phyloP scores from a whole-genome alignment of 768 basidiomycete genomes.

The Termitomyces sp. region DNA sequence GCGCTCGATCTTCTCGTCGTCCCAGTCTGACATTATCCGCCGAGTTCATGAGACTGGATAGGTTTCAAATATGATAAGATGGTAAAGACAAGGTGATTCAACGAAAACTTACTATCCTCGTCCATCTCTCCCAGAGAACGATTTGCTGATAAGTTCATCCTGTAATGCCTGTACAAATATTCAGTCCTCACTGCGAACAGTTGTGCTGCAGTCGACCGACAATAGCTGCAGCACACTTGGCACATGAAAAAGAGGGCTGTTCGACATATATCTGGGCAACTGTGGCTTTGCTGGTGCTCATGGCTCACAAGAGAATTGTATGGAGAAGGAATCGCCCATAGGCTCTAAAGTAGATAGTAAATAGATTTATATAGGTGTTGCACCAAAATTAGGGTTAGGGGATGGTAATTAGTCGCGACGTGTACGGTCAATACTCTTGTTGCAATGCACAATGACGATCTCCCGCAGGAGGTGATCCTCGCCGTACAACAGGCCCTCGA shows the following conservation, averaged over 20 bases:
- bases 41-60: conserved; percentile 63
- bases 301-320: not conserved
- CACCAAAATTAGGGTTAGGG: conserved; percentile 19
- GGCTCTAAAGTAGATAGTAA: not conserved
- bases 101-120: conserved; percentile 61
- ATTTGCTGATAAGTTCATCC: conserved; percentile 80
- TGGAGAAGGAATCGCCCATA: no score
- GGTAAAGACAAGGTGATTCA: not conserved
- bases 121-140: conserved; percentile 80
- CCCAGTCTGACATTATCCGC: conserved; percentile 74
- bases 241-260: conserved; percentile 66
- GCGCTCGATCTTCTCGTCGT: conserved; percentile 63
- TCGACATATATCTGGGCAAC: conserved; percentile 57
- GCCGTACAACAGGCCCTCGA: conserved; percentile 70
- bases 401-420: conserved; percentile 9
- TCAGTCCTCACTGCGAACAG: not conserved
- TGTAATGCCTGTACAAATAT: conserved; percentile 52
- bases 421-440: conserved; percentile 4
- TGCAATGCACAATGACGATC: conserved; percentile 39
- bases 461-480: conserved; percentile 62
- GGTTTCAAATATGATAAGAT: not conserved
- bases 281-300: conserved; percentile 22
- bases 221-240: conserved; percentile 64
- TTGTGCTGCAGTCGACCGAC: conserved; percentile 33
- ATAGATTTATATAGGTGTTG: not conserved